Evolutionary conservation across 805 yeast species (phyloP).

Genomic region (Wickerhamiella shivajii): DNA sequence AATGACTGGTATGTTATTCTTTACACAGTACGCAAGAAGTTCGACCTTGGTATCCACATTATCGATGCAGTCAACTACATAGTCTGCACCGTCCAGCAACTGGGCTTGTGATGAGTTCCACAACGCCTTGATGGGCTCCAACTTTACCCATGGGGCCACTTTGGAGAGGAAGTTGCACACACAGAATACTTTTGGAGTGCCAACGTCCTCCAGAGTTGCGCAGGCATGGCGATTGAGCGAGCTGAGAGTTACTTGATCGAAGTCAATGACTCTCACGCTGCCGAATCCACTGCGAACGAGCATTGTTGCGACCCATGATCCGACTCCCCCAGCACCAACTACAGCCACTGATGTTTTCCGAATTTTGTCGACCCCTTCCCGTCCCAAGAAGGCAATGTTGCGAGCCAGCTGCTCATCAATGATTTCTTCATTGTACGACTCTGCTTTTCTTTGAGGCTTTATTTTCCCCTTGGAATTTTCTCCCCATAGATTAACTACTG

Average conservation of each 20-base stretch:
- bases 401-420: conserved; percentile 86
- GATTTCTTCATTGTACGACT: conserved; percentile 32
- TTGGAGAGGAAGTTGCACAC: conserved; percentile 48
- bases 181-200: conserved; percentile 77
- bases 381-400: conserved; percentile 82
- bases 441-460: background rate
- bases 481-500: too few relatives aligned
- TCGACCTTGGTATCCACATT: conserved; percentile 96
- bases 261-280: conserved; percentile 67
- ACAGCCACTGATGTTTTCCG: conserved; percentile 62
- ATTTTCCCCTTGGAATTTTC: too few relatives aligned
- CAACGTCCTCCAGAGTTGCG: conserved; percentile 84
- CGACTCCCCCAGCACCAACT: conserved; percentile 96
- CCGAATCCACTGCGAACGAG: conserved; percentile 82
- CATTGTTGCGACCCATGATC: conserved; percentile 91
- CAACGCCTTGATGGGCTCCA: conserved; percentile 62
- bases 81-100: conserved; percentile 50
- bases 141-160: conserved; percentile 88
- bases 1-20: conserved; percentile 47
- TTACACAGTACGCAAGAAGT: conserved; percentile 56
- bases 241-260: conserved; percentile 89
- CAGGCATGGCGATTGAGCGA: conserved; percentile 90
- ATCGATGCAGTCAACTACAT: conserved; percentile 89
- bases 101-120: conserved; percentile 61
- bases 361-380: conserved; percentile 63